Conservation (phyloP, 768 basidiomycete species). For the Pulveroboletus sp. region DNA sequence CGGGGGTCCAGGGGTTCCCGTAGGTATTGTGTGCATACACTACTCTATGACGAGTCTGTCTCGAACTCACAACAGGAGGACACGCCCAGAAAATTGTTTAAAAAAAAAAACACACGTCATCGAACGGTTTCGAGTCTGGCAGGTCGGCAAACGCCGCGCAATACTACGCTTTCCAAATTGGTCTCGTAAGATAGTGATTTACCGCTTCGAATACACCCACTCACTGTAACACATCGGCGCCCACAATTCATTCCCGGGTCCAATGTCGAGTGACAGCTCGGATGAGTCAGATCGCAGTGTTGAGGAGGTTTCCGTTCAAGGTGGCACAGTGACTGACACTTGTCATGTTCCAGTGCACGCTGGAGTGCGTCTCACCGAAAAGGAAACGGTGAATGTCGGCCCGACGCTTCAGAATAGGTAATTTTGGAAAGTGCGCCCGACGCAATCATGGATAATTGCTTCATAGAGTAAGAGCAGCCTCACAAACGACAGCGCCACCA, state of each 20-base stretch:
- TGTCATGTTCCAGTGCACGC: neutral
- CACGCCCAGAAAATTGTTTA: neutral
- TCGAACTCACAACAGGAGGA: neutral
- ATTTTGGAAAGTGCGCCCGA: conserved; percentile 10
- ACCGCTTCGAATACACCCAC: neutral
- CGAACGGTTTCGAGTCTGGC: neutral
- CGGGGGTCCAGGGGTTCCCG: no score
- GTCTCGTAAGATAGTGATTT: conserved; percentile 1
- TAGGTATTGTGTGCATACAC: no score
- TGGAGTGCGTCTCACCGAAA: neutral
- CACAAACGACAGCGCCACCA: conserved; percentile 18
- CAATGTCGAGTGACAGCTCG: neutral
- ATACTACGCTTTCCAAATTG: neutral
- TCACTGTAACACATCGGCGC: neutral
- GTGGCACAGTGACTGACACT: neutral
- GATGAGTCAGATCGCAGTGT: neutral
- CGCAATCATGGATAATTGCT: conserved; percentile 22
- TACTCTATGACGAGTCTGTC: no score
- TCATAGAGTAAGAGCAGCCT: conserved; percentile 10
- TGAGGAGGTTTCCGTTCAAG: neutral
- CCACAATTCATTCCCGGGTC: neutral
- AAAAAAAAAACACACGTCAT: neutral
- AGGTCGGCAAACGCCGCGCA: conserved; percentile 8
- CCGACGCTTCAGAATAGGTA: conserved; percentile 18
- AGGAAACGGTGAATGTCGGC: neutral